A percentile compares a stretch with the other conserved stretches of the same genome.
phyloP scores from a whole-genome alignment of 2,329 filamentous ascomycete species.

The Xylariaceae sp. region DNA sequence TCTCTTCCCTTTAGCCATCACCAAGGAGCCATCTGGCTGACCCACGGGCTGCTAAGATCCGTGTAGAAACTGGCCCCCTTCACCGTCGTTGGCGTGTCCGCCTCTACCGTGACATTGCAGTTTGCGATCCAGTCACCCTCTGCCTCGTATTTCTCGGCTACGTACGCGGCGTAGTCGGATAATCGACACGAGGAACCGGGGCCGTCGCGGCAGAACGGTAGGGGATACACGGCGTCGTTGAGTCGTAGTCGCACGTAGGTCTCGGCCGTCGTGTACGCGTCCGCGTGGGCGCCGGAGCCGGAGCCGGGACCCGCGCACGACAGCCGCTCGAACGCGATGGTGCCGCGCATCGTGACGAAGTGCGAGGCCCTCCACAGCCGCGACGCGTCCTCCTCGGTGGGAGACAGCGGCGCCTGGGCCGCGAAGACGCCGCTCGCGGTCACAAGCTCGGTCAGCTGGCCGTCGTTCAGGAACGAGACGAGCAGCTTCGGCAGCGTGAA shows the following conservation, averaged over 20 bases:
- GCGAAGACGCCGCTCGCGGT: conserved; percentile 60
- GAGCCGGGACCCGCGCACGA: conserved; percentile 36
- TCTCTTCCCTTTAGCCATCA: no score
- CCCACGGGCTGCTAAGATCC: conserved; percentile 35
- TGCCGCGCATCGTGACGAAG: conserved; percentile 60
- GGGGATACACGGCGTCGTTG: conserved; percentile 60
- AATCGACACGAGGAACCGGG: conserved; percentile 51
- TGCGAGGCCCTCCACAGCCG: conserved; percentile 52
- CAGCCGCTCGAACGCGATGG: conserved; percentile 60
- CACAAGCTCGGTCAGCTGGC: conserved; percentile 59
- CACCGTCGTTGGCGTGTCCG: conserved; percentile 34
- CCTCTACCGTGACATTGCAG: conserved; percentile 40
- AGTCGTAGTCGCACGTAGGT: conserved; percentile 53
- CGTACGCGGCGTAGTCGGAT: conserved; percentile 39
- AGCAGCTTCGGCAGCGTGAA: conserved; percentile 54
- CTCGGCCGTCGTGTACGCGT: neutral
- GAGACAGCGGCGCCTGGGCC: conserved; percentile 43
- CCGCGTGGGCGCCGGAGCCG: no score
- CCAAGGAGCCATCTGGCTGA: conserved; percentile 22
- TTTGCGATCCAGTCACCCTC: conserved; percentile 46
- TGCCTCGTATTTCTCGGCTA: conserved; percentile 39
- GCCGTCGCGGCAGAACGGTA: conserved; percentile 50
- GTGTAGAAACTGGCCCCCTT: conserved; percentile 47
- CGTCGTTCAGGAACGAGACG: conserved; percentile 61
- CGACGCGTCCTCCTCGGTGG: conserved; percentile 39